Base-by-base conservation (phyloP, 768 basidiomycete species). In the Neoboletus subvelutipes region DNA sequence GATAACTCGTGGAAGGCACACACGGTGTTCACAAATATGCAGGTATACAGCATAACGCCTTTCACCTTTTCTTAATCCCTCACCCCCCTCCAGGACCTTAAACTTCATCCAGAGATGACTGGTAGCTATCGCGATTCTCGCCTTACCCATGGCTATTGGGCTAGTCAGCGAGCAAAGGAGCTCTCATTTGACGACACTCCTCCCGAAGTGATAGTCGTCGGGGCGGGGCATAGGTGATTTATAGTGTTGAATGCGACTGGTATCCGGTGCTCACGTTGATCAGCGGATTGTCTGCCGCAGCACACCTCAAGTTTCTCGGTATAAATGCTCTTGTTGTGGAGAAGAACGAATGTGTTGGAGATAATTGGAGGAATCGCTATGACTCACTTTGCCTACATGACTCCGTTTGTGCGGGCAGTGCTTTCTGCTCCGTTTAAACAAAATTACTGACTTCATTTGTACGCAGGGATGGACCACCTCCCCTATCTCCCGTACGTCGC, bases 331-430 rank as follows among this genome's bases (percentile, higher is more conserved):
- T 92, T 20, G 68, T 85, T 39, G 71, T 87, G 5, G 86, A 87
- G 64, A 74, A 73, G 59, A 77, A 80, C 42, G 51, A 68, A n/a
- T 70, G 77, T 17, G 68, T 83, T 9, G 83, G 85, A 1, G 81
- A 83, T 61, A 78, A 75, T 55, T 83, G 82, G 82, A 74, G 82
- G 54, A 75, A 79, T 28, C 75, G 84, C 10, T 86, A 85, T 57
- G 77, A 82, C 41, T 74, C 80, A 5, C 71, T 85, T n/a, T 81
- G 78, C 39, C 67, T 86, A 17, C 83, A 83, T 54, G 79, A 79
- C 61, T 68, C 76, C 5, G 75, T 79, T 26, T 80, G 77, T 55
- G 10, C 20, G 28, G 53, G 24, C 12, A 10, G 9, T 28, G 5
- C 29, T 37, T n/a, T 36, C 26, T n/a, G 6, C 13, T 50, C 40